phyloP scores from a whole-genome alignment of 1,284 basidiomycete species.

The Ustilago esculenta region DNA sequence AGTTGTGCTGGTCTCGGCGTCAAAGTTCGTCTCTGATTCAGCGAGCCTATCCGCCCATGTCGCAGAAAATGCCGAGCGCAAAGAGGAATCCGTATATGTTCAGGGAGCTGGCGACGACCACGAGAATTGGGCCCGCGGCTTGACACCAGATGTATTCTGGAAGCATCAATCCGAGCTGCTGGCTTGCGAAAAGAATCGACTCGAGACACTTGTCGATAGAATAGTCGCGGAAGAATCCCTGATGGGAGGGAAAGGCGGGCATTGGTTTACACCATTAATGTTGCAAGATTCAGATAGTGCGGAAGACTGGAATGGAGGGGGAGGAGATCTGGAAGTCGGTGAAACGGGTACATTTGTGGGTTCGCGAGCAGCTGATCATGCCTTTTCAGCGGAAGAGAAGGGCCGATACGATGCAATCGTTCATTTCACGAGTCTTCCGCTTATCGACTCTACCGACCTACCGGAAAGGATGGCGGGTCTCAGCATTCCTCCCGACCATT shows the following conservation, averaged over 20 bases:
- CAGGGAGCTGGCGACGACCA: conserved; percentile 91
- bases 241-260: neutral
- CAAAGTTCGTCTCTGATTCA: conserved; percentile 71
- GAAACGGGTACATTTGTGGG: conserved; percentile 18
- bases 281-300: too few species aligned
- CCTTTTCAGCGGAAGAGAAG: conserved; percentile 16
- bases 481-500: conserved; percentile 3
- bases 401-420: conserved; percentile 11
- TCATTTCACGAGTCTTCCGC: conserved; percentile 11
- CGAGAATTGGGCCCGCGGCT: conserved; percentile 82
- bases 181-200: conserved; percentile 68
- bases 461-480: too few species aligned
- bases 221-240: conserved; percentile 7
- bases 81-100: conserved; percentile 76
- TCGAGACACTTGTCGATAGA: conserved; percentile 69
- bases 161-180: conserved; percentile 72
- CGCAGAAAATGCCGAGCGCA: neutral
- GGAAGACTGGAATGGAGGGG: neutral
- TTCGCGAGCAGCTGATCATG: conserved; percentile 14
- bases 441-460: too few species aligned
- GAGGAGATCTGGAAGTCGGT: conserved; percentile 13
- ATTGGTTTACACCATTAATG: conserved; percentile 37
- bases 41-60: conserved; percentile 68
- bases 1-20: conserved; percentile 81
- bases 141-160: conserved; percentile 82